Conservation (phyloP, 148 eudicot genomes). For the Rhododendron ovatum region DNA sequence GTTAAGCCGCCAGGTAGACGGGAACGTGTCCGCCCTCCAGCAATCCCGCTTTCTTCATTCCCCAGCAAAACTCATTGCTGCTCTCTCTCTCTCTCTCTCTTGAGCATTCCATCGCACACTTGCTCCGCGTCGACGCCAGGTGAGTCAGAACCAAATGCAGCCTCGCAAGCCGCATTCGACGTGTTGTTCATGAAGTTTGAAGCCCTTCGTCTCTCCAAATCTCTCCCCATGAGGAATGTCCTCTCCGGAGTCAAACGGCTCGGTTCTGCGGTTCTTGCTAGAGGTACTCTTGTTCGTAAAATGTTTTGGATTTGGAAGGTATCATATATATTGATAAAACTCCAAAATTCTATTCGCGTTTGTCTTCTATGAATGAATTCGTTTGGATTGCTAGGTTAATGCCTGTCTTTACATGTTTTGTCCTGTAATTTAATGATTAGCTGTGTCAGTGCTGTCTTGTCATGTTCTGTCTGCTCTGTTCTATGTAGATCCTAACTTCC, state of each 20-base stretch:
- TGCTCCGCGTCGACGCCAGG: slow-evolving; percentile 4
- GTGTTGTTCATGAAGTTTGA: neutral
- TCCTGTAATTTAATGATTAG: neutral
- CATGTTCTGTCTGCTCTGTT: neutral
- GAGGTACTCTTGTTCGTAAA: neutral
- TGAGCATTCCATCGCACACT: slow-evolving; percentile 25
- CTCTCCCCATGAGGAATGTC: slow-evolving; percentile 22
- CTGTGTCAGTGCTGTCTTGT: neutral
- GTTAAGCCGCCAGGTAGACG: neutral
- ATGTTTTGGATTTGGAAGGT: neutral
- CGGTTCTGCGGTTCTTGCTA: slow-evolving; percentile 16
- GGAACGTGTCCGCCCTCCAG: slow-evolving; percentile 3
- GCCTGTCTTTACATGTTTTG: too few relatives aligned
- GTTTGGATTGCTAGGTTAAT: too few relatives aligned
- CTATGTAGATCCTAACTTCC: neutral
- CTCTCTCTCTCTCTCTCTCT: neutral
- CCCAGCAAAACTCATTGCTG: neutral
- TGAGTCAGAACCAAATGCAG: neutral
- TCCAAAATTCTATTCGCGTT: too few relatives aligned
- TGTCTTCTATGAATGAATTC: neutral
- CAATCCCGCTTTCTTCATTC: neutral
- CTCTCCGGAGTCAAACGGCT: slow-evolving; percentile 29
- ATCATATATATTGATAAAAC: neutral
- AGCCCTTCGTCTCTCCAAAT: neutral
- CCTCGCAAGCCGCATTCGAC: neutral